Base-by-base conservation (phyloP, 1,139 yeast species). In the Debaryomyces udenii region DNA sequence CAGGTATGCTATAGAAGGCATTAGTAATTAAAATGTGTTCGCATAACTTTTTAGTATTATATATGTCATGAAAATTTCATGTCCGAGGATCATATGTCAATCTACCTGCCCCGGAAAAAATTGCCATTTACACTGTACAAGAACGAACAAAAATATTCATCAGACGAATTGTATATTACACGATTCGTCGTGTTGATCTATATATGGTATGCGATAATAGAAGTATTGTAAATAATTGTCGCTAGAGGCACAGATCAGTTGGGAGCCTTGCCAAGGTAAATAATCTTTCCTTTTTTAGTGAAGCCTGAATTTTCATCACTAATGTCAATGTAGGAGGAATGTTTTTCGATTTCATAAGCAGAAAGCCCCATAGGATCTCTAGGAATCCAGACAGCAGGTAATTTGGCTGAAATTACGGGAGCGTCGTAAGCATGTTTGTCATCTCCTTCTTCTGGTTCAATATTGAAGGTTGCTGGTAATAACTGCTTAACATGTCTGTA, bases 361-460 rank as follows among this genome's bases (percentile, higher is more conserved):
- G 96, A 83, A 57, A 88, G 76, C 0, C 98, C 98, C 74, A 80
- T 78, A 6, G 86, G 81, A 63, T 93, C 99, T 44, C 73, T 72
- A 6, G 97, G 95, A 50, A 93, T 78, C 99, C 99, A 93, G 15
- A 93, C 68, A 18, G 74, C 70, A 4, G 96, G 96, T 51, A 83
- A 76, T 30, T 70, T 64, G 0, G 82, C 83, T 15, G 78, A 67
- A 7, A 83, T 80, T 2, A 87, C 84, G 2, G 98, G 97, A 51
- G 78, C 76, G 52, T 80, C 78, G 64, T 83, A 93, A 3, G 76
- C 74, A 39, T 70, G 70, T 42, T 61, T 68, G 43, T 66, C 52
- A 31, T 69, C 75, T 1, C 23, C 51, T 2, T 40, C 52, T 4
- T 53, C 56, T 0, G 74, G 63, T 35, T 64, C 69, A 16, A 61